These are phyloP conservation scores for Pterocarpus santalinus DNA, from an alignment of 306 rosid species.

Conservation along the genomic window DNA sequence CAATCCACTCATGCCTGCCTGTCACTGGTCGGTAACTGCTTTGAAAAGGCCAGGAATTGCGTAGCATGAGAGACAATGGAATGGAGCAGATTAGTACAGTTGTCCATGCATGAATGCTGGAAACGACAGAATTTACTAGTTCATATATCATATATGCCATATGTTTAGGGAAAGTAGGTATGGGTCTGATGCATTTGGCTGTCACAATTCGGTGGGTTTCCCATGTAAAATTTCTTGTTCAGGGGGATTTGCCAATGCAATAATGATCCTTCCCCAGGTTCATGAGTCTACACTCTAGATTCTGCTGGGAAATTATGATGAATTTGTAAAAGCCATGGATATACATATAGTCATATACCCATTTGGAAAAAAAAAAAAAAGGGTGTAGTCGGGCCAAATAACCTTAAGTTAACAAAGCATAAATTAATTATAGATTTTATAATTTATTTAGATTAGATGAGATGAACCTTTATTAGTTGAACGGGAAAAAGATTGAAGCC, in stretches of 20 bases:
- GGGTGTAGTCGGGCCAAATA: too few relatives aligned
- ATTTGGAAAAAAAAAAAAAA: too few relatives aligned
- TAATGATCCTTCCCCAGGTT: slow-evolving; percentile 1
- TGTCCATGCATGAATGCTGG: slow-evolving; percentile 42
- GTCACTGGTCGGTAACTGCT: slow-evolving; percentile 35
- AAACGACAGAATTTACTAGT: not conserved
- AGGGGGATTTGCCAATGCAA: not conserved
- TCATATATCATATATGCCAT: slow-evolving; percentile 11
- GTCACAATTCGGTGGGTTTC: not conserved
- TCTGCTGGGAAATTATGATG: not conserved
- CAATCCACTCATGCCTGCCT: slow-evolving; percentile 7
- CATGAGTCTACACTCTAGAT: not conserved
- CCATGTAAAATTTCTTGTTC: not conserved
- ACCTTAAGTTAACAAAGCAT: too few relatives aligned
- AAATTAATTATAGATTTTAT: too few relatives aligned
- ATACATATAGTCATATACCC: too few relatives aligned
- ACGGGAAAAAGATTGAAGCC: too few relatives aligned
- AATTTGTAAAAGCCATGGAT: not conserved
- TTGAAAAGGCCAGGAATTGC: slow-evolving; percentile 33
- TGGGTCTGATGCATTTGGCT: slow-evolving; percentile 34
- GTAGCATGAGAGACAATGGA: slow-evolving; percentile 28
- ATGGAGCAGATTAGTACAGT: slow-evolving; percentile 27
- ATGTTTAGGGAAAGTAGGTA: slow-evolving; percentile 35
- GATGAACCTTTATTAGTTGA: too few relatives aligned
- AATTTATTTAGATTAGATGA: too few relatives aligned